Evolutionary conservation across 257 asterid genomes (phyloP).

Genomic region (Solanum tacnaense): DNA sequence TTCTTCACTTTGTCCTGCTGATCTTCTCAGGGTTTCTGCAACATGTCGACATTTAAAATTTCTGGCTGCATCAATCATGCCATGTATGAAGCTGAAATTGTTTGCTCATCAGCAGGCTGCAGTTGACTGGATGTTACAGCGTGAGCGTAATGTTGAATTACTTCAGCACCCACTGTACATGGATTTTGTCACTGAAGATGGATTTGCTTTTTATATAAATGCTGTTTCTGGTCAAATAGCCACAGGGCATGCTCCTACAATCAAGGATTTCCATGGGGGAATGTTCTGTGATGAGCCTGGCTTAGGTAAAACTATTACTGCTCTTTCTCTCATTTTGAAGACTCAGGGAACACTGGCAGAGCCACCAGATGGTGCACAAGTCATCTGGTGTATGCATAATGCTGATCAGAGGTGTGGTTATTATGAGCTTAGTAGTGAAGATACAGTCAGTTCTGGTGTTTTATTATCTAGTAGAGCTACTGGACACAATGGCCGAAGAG

Average conservation of each 20-base stretch:
- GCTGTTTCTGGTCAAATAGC: slow-evolving; percentile 69
- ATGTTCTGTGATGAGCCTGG: slow-evolving; percentile 99
- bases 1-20: slow-evolving; percentile 43
- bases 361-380: slow-evolving; percentile 56
- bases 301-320: slow-evolving; percentile 91
- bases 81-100: slow-evolving; percentile 88
- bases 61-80: slow-evolving; percentile 80
- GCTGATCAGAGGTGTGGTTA: slow-evolving; percentile 71
- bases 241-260: slow-evolving; percentile 38
- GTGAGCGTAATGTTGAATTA: slow-evolving; percentile 54
- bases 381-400: slow-evolving; percentile 70
- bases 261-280: slow-evolving; percentile 82
- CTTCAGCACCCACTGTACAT: slow-evolving; percentile 66
- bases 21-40: slow-evolving; percentile 60
- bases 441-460: slow-evolving; percentile 18
- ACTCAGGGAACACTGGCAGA: slow-evolving; percentile 77
- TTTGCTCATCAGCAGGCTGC: slow-evolving; percentile 97
- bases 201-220: slow-evolving; percentile 53
- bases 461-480: slow-evolving; percentile 18
- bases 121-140: slow-evolving; percentile 89
- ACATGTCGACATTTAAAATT: slow-evolving; percentile 70
- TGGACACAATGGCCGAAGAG: slow-evolving; percentile 58
- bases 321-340: slow-evolving; percentile 81
- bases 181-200: slow-evolving; percentile 61
- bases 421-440: slow-evolving; percentile 51